Conservation (phyloP, 495 filamentous ascomycete species). For the Tetracladium setigerum region DNA sequence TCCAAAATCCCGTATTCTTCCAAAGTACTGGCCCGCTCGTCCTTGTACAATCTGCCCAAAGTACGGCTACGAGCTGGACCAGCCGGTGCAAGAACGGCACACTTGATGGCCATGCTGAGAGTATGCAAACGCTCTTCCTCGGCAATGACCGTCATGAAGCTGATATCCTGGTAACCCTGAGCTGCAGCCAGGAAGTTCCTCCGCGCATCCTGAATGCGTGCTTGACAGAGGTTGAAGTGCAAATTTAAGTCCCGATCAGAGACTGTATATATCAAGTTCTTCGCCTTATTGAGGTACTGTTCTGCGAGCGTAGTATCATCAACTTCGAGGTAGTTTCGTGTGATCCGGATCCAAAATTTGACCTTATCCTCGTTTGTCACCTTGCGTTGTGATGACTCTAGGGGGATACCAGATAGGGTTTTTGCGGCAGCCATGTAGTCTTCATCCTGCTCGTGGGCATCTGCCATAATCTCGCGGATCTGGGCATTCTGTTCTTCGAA, state of each 20-base stretch:
- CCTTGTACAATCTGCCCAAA: slow-evolving; percentile 83
- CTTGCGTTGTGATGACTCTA: slow-evolving; percentile 79
- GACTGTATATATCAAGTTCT: slow-evolving; percentile 78
- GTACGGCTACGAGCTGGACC: slow-evolving; percentile 75
- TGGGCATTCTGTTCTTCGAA: slow-evolving; percentile 79
- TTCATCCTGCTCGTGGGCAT: slow-evolving; percentile 74
- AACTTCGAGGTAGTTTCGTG: slow-evolving; percentile 87
- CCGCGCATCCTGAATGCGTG: slow-evolving; percentile 85
- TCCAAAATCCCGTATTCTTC: slow-evolving; percentile 85
- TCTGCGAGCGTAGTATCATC: slow-evolving; percentile 85
- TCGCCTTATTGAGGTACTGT: slow-evolving; percentile 83
- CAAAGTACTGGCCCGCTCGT: slow-evolving; percentile 70
- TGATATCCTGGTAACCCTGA: slow-evolving; percentile 79
- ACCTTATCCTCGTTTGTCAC: slow-evolving; percentile 74
- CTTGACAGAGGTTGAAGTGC: slow-evolving; percentile 84
- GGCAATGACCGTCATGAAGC: slow-evolving; percentile 63
- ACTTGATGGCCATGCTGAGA: slow-evolving; percentile 81
- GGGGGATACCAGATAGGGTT: slow-evolving; percentile 71
- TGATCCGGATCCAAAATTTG: slow-evolving; percentile 84
- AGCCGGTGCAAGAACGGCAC: slow-evolving; percentile 89
- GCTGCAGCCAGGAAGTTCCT: slow-evolving; percentile 86
- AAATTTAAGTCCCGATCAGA: slow-evolving; percentile 62
- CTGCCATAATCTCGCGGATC: slow-evolving; percentile 73
- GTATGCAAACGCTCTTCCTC: slow-evolving; percentile 77
- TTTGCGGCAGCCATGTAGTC: slow-evolving; percentile 73